Evolutionary conservation across 2,329 filamentous ascomycete species (phyloP), one percentile per base, ranked within the genome.

Genomic region (Fusarium chaquense): DNA sequence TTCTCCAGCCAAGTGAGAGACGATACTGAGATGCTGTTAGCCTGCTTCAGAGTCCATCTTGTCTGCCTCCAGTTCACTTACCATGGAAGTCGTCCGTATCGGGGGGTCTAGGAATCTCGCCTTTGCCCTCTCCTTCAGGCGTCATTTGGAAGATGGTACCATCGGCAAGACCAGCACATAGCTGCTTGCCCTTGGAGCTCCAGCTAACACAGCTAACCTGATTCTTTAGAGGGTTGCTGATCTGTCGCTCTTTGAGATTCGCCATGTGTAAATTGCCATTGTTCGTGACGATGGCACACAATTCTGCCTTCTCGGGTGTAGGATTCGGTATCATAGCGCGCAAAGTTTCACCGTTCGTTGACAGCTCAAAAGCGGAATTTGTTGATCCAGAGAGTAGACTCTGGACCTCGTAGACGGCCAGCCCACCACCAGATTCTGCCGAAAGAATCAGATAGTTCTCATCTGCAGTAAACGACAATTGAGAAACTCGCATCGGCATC

Each of bases 151-250:
- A 87, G 54, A 91, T 90, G 15, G 89, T 90, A 61, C 96, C 96
- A 79, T 98, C 89, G 9, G 85, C 89, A 72, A 96, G 84, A 18
- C 97, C 96, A 71, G 93, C 94, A 45, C 97, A 90, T 44, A 99
- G 84, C 77, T 98, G 95, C 78, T 97, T 99, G 47, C 96, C 96
- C 77, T 91, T 93, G 65, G 89, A 91, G 78, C 96, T 99, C 96
- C 97, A 99, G 58, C 92, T 91, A 8, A 93, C 87, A 75, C 92
- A 96, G 76, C 90, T 94, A 30, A 97, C 94, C 49, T 91, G 90
- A 30, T 87, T 84, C 75, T 90, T 93, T 68, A 97, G 83, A 1
- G 74, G 83, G 68, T 82, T 86, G 35, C 92, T 93, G 69, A 88
- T 89, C 22, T 84, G 84, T 50, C 86, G 85, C 38, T 90, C 86